Conservation (phyloP, 169 alveolate species). For the Cryptosporidium baileyi region DNA sequence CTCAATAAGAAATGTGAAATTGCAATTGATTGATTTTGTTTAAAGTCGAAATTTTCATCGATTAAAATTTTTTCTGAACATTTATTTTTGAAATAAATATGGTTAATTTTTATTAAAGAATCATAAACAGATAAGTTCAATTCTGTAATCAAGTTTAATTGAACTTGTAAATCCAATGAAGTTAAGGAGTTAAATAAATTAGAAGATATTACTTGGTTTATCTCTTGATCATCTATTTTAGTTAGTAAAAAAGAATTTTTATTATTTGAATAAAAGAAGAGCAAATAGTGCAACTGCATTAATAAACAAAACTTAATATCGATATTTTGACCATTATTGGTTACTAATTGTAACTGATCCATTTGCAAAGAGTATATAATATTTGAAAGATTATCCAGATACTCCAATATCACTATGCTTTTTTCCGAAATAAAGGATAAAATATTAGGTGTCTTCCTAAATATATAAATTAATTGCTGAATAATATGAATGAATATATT, state of each 20-base stretch:
- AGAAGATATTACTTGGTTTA: neutral
- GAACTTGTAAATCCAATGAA: conserved; percentile 25
- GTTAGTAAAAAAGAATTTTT: neutral
- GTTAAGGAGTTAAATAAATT: neutral
- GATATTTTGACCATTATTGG: neutral
- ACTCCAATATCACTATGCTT: neutral
- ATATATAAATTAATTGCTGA: conserved; percentile 17
- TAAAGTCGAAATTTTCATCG: neutral
- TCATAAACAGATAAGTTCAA: neutral
- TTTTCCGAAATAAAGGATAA: neutral
- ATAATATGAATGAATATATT: conserved; percentile 10
- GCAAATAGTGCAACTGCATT: neutral
- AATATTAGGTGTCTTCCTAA: neutral
- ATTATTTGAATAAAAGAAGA: neutral
- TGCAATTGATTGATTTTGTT: neutral
- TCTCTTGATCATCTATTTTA: neutral
- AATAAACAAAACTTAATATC: conserved; percentile 1
- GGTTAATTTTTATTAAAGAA: neutral
- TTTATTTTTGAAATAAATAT: neutral
- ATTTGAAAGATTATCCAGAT: neutral
- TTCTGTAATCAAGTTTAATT: conserved; percentile 1
- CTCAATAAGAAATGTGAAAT: neutral
- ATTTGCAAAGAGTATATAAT: neutral
- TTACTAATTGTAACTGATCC: conserved; percentile 40
- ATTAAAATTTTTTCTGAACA: neutral